phyloP scores from a whole-genome alignment of 345 rosid species.

The Psidium guajava region DNA sequence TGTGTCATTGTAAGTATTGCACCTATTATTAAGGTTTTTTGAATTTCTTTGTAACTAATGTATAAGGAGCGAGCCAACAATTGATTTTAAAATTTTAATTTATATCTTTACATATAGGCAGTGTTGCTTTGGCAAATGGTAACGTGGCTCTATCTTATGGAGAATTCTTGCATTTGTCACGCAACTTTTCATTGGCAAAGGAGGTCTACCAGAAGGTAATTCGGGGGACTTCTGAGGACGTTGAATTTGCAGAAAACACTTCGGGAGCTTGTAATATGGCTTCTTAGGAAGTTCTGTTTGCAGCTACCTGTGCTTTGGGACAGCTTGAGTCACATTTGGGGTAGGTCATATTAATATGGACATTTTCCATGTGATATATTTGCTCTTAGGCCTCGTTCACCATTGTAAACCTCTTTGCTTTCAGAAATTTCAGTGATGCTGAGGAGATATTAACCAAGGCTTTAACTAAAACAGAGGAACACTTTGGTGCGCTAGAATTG shows the following conservation, averaged over 20 bases:
- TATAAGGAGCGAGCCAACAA: background rate
- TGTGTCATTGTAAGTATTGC: background rate
- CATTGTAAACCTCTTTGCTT: background rate
- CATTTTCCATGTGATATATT: background rate
- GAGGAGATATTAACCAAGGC: constrained; percentile 68
- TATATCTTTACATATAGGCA: constrained; percentile 21
- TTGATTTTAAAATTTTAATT: background rate
- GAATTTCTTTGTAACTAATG: background rate
- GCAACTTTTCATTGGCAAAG: constrained; percentile 50
- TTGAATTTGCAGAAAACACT: constrained; percentile 22
- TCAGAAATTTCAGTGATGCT: constrained; percentile 65
- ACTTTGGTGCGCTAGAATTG: constrained; percentile 36
- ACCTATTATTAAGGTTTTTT: background rate
- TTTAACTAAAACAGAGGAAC: constrained; percentile 62
- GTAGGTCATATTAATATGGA: constrained; percentile 17
- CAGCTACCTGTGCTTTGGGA: constrained; percentile 75
- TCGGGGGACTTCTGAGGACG: constrained; percentile 19
- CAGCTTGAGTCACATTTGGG: constrained; percentile 85
- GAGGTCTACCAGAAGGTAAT: constrained; percentile 49
- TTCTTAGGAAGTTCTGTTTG: constrained; percentile 48
- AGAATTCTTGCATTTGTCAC: constrained; percentile 52
- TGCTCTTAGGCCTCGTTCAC: background rate
- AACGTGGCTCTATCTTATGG: constrained; percentile 50
- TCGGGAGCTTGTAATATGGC: constrained; percentile 71
- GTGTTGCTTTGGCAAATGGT: constrained; percentile 43